phyloP scores from a whole-genome alignment of 1,284 basidiomycete genomes.

The Boletus calvinii region DNA sequence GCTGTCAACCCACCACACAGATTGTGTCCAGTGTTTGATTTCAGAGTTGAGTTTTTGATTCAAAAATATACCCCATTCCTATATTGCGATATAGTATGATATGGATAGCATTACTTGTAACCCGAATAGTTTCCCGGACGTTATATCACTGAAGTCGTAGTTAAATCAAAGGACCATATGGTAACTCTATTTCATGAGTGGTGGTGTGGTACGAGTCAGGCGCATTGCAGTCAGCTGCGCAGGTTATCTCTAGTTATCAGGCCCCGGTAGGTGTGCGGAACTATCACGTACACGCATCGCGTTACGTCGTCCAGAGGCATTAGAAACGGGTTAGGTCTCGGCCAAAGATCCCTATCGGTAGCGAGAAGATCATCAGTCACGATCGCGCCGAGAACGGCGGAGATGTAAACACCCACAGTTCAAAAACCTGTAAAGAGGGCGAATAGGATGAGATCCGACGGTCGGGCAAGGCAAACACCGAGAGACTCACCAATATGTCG shows the following conservation, averaged over 20 bases:
- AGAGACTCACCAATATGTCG: slow-evolving; percentile 61
- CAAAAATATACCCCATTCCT: slow-evolving; percentile 14
- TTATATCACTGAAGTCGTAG: slow-evolving; percentile 6
- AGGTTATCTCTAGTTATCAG: background rate
- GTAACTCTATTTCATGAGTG: slow-evolving; percentile 11
- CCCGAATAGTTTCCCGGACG: slow-evolving; percentile 14
- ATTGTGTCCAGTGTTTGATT: slow-evolving; percentile 4
- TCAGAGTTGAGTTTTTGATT: slow-evolving; percentile 9
- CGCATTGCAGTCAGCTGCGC: background rate
- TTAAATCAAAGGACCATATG: slow-evolving; percentile 7
- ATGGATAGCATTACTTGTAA: slow-evolving; percentile 28
- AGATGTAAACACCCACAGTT: slow-evolving; percentile 20
- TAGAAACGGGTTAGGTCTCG: slow-evolving; percentile 78
- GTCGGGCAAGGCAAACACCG: slow-evolving; percentile 11
- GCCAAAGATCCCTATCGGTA: slow-evolving; percentile 66
- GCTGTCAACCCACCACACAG: background rate
- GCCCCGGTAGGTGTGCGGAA: background rate
- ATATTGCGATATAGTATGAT: slow-evolving; percentile 18
- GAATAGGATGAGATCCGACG: slow-evolving; percentile 12
- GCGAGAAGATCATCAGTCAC: slow-evolving; percentile 33
- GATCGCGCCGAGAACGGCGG: slow-evolving; percentile 8
- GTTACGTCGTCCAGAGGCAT: slow-evolving; percentile 17
- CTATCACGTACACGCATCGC: slow-evolving; percentile 3
- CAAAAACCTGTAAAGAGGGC: slow-evolving; percentile 22
- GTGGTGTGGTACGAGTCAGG: background rate